Evolutionary conservation across 139 green algal species (phyloP), one percentile per base, ranked within the genome.

Genomic region (Coelastrella sp.): DNA sequence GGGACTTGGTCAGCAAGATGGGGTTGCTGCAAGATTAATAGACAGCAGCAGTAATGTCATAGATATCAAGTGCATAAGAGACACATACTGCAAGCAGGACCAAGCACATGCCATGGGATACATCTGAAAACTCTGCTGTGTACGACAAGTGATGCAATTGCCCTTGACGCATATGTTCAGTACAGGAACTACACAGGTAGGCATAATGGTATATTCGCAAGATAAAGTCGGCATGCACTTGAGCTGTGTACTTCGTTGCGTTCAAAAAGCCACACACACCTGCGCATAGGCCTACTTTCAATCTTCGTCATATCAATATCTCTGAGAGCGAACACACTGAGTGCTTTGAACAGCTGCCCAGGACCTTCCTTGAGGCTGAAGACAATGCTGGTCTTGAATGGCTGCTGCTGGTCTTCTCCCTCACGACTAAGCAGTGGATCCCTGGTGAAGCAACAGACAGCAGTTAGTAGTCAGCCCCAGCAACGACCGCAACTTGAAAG

Each of bases 271-370:
- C 45, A 57, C 30, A n/a, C 73, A 50, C 75, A 82, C 75, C 62
- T 92, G 3, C 94, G 88, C 90, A 99, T 91, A 25, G 97, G 96
- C 21, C 97, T 87, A 9, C 92, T 97, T 93, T 99, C 96, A 35
- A 99, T 98, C 90, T 99, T 98, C 23, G 95, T 98, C 89, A 99
- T 91, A 92, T 99, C 93, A 79, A 99, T 98, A 90, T 99, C 95
- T 0, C 97, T 90, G 82, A 99, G 89, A 25, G 97, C 96, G 90
- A 99, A 99, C 41, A 98, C 95, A 23, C 89, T 94, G 48, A 99
- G 91, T 30, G 97, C 97, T 85, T 98, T 98, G 93, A 99, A 99
- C 67, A 99, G 94, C 86, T 95, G 88, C 4, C 97, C 97, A 0
- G 96, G 95, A 1, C 94, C 97, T 69, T 95, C 88, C 13, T 90